These are phyloP conservation scores for Fagopyrum tataricum DNA, from an alignment of 148 eudicot genomes.

Conservation along the genomic window DNA sequence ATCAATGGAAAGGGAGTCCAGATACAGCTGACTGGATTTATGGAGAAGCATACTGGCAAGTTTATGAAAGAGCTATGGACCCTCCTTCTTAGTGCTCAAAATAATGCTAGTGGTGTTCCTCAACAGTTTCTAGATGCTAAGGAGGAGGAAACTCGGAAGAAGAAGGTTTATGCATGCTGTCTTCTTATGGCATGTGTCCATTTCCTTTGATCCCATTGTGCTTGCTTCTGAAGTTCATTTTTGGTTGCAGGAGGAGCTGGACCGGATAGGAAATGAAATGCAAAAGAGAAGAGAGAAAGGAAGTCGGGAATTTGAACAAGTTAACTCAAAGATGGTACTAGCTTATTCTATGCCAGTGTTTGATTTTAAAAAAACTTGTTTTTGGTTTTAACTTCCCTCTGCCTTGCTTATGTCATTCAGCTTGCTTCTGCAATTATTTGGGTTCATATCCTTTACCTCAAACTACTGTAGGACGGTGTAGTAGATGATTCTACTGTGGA, in stretches of 20 bases:
- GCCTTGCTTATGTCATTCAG: conserved; percentile 81
- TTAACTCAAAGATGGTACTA: conserved; percentile 59
- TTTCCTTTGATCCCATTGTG: neutral
- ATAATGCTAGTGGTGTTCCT: conserved; percentile 91
- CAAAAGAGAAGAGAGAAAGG: conserved; percentile 78
- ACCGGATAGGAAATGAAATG: conserved; percentile 66
- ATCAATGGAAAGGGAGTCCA: conserved; percentile 89
- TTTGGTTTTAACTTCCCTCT: conserved; percentile 52
- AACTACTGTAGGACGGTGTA: conserved; percentile 94
- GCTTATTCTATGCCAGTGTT: conserved; percentile 45
- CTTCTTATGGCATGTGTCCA: neutral
- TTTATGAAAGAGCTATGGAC: conserved; percentile 98
- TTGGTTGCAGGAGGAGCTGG: conserved; percentile 65
- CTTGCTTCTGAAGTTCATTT: conserved; percentile 1
- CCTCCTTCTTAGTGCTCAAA: conserved; percentile 92
- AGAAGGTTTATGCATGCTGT: conserved; percentile 44
- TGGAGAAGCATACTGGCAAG: conserved; percentile 97
- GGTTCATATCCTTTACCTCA: conserved; percentile 99
- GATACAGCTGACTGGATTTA: conserved; percentile 85
- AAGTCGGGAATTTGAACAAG: conserved; percentile 43
- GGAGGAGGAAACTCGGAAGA: conserved; percentile 90
- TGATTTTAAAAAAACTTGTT: conserved; percentile 19
- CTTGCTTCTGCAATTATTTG: conserved; percentile 99
- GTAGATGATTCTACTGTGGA: conserved; percentile 33
- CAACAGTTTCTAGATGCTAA: conserved; percentile 96